phyloP scores from a whole-genome alignment of 2,329 filamentous ascomycete genomes.

The Teratosphaeriaceae sp. region DNA sequence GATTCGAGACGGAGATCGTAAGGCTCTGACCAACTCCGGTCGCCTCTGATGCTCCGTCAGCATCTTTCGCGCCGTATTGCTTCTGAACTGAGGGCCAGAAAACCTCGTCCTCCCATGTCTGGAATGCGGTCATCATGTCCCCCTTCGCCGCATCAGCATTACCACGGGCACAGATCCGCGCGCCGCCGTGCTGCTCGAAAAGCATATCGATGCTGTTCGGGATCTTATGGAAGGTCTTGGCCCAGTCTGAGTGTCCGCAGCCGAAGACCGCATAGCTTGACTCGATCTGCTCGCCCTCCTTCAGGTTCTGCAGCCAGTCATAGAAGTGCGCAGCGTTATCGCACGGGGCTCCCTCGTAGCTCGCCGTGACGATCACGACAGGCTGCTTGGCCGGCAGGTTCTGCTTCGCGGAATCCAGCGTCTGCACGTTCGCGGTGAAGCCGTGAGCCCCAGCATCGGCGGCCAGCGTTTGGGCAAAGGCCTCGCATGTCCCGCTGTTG shows the following conservation, averaged over 20 bases:
- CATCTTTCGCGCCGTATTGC: no score
- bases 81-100: slow-evolving; percentile 51
- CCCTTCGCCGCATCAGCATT: slow-evolving; percentile 54
- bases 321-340: slow-evolving; percentile 66
- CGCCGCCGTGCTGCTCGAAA: slow-evolving; percentile 47
- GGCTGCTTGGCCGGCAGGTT: slow-evolving; percentile 55
- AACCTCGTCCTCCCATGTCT: slow-evolving; percentile 57
- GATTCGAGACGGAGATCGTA: slow-evolving; percentile 16
- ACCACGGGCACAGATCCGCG: slow-evolving; percentile 45
- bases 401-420: slow-evolving; percentile 57
- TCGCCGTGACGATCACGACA: slow-evolving; percentile 60
- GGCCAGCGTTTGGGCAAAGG: slow-evolving; percentile 58
- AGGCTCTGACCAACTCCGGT: slow-evolving; percentile 13
- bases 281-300: slow-evolving; percentile 44
- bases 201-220: slow-evolving; percentile 56
- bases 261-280: slow-evolving; percentile 65
- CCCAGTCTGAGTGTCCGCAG: slow-evolving; percentile 55
- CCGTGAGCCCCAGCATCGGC: slow-evolving; percentile 54
- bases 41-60: no score
- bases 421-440: slow-evolving; percentile 48
- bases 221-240: slow-evolving; percentile 58
- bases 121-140: slow-evolving; percentile 63
- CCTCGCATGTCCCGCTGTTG: slow-evolving; percentile 68
- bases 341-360: slow-evolving; percentile 67
- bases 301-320: slow-evolving; percentile 54